These are phyloP conservation scores for Pouteria campechiana DNA, from an alignment of 179 eudicot species.

Conservation along the genomic window DNA sequence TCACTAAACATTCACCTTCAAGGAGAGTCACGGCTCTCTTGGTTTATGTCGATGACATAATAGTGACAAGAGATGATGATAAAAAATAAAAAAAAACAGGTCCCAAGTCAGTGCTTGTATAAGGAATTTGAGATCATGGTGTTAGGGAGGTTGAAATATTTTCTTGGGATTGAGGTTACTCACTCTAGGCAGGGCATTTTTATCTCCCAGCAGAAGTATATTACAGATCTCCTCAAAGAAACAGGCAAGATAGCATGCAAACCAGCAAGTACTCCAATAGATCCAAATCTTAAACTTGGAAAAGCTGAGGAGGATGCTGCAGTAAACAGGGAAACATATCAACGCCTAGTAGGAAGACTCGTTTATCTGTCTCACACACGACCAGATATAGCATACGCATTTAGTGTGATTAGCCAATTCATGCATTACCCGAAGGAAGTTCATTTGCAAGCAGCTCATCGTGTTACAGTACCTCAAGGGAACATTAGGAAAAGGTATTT, in stretches of 20 bases:
- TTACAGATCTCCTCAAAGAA: not conserved
- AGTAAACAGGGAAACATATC: not conserved
- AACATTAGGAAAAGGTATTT: not conserved
- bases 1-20: not conserved
- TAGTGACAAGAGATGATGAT: not conserved
- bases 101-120: not conserved
- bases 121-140: slow-evolving; percentile 5
- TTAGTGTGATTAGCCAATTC: slow-evolving; percentile 1
- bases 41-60: slow-evolving; percentile 2
- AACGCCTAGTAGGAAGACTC: not conserved
- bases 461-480: not conserved
- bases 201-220: not conserved
- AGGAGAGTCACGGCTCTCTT: not conserved
- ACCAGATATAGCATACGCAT: not conserved
- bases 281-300: not conserved
- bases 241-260: not conserved
- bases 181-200: not conserved
- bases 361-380: slow-evolving; percentile 4
- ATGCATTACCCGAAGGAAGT: slow-evolving; percentile 6
- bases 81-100: too few relatives aligned
- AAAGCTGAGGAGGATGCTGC: too few relatives aligned
- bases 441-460: not conserved
- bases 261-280: not conserved
- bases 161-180: slow-evolving; percentile 3
- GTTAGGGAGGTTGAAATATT: not conserved